Evolutionary conservation across 805 yeast genomes (phyloP).

Genomic region (Groenewaldozyma salmanticensis): DNA sequence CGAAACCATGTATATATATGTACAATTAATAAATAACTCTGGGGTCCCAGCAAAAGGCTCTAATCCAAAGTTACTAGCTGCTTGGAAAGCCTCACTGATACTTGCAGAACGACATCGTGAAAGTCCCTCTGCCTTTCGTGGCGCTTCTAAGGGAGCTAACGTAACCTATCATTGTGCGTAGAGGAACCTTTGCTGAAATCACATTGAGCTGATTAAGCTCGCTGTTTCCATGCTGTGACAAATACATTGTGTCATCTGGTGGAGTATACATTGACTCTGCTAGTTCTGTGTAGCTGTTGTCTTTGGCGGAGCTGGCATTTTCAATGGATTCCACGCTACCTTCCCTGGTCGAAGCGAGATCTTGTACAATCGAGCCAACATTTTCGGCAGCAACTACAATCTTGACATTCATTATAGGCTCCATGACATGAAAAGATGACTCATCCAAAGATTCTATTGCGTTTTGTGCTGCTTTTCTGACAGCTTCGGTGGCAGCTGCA

Average conservation of each 20-base stretch:
- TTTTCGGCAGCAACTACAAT: conserved; percentile 61
- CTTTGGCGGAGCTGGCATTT: conserved; percentile 28
- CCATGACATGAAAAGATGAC: conserved; percentile 47
- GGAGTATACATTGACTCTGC: conserved; percentile 64
- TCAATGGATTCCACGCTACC: conserved; percentile 70
- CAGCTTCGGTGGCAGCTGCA: conserved; percentile 34
- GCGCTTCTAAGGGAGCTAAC: conserved; percentile 64
- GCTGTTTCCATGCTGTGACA: conserved; percentile 35
- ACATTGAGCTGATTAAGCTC: conserved; percentile 23
- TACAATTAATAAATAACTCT: too few relatives aligned
- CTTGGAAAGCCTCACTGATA: too few relatives aligned
- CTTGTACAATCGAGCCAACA: conserved; percentile 77
- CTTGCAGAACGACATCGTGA: conserved; percentile 66
- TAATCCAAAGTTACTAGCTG: too few relatives aligned
- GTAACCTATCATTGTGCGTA: conserved; percentile 87
- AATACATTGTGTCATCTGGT: conserved; percentile 43
- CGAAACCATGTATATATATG: too few relatives aligned
- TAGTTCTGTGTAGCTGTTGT: conserved; percentile 16
- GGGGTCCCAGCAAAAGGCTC: too few relatives aligned
- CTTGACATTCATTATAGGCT: conserved; percentile 76
- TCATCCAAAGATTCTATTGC: conserved; percentile 25
- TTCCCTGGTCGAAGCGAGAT: conserved; percentile 65
- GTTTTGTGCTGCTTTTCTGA: conserved; percentile 36
- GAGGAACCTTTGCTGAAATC: conserved; percentile 73
- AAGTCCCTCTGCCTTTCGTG: conserved; percentile 83